phyloP scores from a whole-genome alignment of 1,284 basidiomycete species.

The Ustilago cynodontis region DNA sequence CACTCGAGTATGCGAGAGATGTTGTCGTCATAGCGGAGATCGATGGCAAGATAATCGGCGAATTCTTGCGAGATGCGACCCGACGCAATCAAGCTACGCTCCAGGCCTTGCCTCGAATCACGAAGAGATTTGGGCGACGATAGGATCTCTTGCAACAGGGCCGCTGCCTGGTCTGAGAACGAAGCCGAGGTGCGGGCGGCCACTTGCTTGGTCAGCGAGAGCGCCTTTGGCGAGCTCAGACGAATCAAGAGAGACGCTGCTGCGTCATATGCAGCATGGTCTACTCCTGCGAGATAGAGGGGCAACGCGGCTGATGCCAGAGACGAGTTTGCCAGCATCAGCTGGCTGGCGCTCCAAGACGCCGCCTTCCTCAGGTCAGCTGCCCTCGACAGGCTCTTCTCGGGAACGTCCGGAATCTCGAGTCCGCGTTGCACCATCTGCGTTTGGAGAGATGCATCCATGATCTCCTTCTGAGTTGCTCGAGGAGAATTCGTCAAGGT shows the following conservation, averaged over 20 bases:
- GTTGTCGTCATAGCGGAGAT: slow-evolving; percentile 47
- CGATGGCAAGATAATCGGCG: slow-evolving; percentile 20
- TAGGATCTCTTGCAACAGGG: slow-evolving; percentile 25
- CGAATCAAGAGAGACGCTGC: slow-evolving; percentile 26
- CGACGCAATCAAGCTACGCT: slow-evolving; percentile 10
- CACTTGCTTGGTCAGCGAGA: slow-evolving; percentile 19
- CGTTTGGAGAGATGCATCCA: slow-evolving; percentile 27
- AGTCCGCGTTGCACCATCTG: slow-evolving; percentile 33
- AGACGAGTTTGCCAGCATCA: slow-evolving; percentile 29
- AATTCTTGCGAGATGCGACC: slow-evolving; percentile 21
- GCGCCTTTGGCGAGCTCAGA: slow-evolving; percentile 22
- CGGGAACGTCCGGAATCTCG: neutral
- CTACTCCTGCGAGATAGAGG: slow-evolving; percentile 15
- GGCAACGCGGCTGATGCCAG: slow-evolving; percentile 29
- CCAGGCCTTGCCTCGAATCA: slow-evolving; percentile 4
- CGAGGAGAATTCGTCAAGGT: neutral
- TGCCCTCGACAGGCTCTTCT: neutral
- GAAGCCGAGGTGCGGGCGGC: slow-evolving; percentile 11
- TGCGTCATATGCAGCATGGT: slow-evolving; percentile 18
- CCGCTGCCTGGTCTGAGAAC: neutral
- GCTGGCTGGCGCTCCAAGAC: slow-evolving; percentile 27
- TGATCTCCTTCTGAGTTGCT: slow-evolving; percentile 29
- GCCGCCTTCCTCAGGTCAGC: slow-evolving; percentile 14
- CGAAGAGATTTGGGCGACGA: slow-evolving; percentile 11
- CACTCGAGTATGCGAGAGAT: slow-evolving; percentile 21